A percentile compares a stretch with the other conserved stretches of the same genome.
These are phyloP conservation scores for Wickerhamiella azymoides DNA, from an alignment of 805 yeast genomes.

Conservation along the genomic window DNA sequence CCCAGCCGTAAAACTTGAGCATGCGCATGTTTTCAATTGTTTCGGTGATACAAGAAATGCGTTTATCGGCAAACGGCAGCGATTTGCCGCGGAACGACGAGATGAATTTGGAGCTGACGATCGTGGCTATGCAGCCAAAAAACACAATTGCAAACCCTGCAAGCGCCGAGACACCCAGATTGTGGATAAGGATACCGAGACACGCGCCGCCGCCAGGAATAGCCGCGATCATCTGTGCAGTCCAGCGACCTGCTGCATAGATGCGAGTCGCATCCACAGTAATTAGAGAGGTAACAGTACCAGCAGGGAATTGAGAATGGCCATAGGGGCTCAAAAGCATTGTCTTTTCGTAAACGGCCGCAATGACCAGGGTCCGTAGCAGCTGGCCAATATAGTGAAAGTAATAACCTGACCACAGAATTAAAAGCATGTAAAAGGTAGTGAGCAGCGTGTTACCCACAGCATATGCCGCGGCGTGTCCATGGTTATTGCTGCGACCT, in stretches of 20 bases:
- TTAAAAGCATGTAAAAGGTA: constrained; percentile 28
- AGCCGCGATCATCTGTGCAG: constrained; percentile 14
- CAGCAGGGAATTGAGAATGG: constrained; percentile 46
- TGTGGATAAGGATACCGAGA: constrained; percentile 47
- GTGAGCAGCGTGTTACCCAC: constrained; percentile 52
- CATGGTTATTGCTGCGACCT: not conserved
- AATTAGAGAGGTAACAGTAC: constrained; percentile 60
- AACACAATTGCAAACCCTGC: constrained; percentile 48
- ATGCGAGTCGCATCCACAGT: constrained; percentile 77
- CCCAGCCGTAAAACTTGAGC: constrained; percentile 89
- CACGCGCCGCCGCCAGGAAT: constrained; percentile 28
- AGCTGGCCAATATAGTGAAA: constrained; percentile 58
- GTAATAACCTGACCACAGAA: constrained; percentile 50
- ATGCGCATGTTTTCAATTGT: constrained; percentile 62
- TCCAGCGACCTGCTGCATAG: constrained; percentile 34
- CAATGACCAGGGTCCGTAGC: constrained; percentile 55
- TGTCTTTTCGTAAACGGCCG: constrained; percentile 56
- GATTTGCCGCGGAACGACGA: constrained; percentile 44
- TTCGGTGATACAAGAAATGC: constrained; percentile 69
- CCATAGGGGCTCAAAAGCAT: constrained; percentile 46
- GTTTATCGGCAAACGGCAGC: constrained; percentile 52
- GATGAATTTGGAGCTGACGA: constrained; percentile 36
- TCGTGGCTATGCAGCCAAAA: constrained; percentile 29
- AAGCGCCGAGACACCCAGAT: constrained; percentile 60
- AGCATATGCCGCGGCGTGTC: constrained; percentile 59